Evolutionary conservation across 1,284 basidiomycete species (phyloP), one percentile per base, ranked within the genome.

Genomic region (Ustilago cynodontis): DNA sequence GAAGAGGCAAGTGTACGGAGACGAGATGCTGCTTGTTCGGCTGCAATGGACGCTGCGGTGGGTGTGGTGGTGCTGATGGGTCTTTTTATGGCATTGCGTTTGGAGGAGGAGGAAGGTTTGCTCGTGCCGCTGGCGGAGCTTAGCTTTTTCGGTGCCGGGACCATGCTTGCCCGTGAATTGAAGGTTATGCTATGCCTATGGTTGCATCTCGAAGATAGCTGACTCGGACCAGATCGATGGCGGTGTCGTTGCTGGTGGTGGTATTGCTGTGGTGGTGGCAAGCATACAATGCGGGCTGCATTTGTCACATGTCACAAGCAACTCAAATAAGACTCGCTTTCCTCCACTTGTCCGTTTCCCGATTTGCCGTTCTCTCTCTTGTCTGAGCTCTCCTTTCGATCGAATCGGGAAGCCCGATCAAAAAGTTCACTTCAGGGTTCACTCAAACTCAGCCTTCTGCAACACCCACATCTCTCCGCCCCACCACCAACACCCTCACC

Each of bases 81-180:
- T 26, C 50, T 39, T 33, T 58, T 62, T 4, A 50, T 37, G 10
- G 57, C 45, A 45, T 5, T n/a, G 22, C 57, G 57, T 45, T 55
- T 62, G 8, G 68, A 53, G 8, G 55, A 33, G 31, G 31, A n/a
- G 16, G 68, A 53, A 4, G 50, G 16, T 22, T 71, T 71, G 69
- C 51, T 35, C 55, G 56, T 45, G 28, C 59, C 22, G 49, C 35
- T 35, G 49, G 35, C 7, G 35, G 50, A 55, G 53, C 64, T 65
- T 24, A 53, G 39, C 41, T 60, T 72, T 37, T 64, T 72, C n/a
- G 70, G 70, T 24, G 70, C 70, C 1, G 70, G 70, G 56, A 67
- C 65, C 70, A 72, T 72, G 18, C 45, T 41, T 60, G 37, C 29
- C 56, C 20, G 14, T 22, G 7, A n/a, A 49, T 20, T 43, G 18